A percentile compares a stretch with the other conserved stretches of the same genome.
Conservation (phyloP, 345 rosid genomes). For the Diplotaxis tenuifolia region DNA sequence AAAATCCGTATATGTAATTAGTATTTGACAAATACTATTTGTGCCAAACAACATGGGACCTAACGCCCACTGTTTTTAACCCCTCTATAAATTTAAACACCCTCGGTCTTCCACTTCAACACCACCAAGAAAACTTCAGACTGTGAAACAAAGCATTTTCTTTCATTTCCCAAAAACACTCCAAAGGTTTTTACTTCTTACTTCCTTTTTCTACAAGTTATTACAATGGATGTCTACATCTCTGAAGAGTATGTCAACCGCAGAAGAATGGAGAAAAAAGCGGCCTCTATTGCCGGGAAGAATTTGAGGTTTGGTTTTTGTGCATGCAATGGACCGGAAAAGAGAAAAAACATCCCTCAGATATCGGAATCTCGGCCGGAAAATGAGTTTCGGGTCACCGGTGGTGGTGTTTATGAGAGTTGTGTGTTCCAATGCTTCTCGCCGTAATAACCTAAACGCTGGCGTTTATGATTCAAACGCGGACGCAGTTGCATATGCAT, state of each 20-base stretch:
- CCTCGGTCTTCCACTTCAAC: background rate
- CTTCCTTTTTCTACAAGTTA: background rate
- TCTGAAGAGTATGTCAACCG: slow-evolving; percentile 61
- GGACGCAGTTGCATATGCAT: slow-evolving; percentile 8
- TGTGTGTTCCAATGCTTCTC: slow-evolving; percentile 34
- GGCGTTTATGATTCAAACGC: background rate
- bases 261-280: slow-evolving; percentile 55
- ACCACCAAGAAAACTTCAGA: background rate
- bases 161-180: background rate
- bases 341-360: background rate
- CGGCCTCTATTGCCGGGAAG: slow-evolving; percentile 35
- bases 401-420: slow-evolving; percentile 17
- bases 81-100: slow-evolving; percentile 8
- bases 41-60: slow-evolving; percentile 16
- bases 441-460: slow-evolving; percentile 3
- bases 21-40: too few relatives aligned
- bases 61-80: slow-evolving; percentile 30
- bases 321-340: slow-evolving; percentile 10
- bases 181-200: background rate
- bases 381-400: slow-evolving; percentile 16
- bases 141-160: slow-evolving; percentile 9
- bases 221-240: slow-evolving; percentile 57
- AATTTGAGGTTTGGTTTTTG: background rate
- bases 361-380: slow-evolving; percentile 22
- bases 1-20: background rate